Evolutionary conservation across 1,284 basidiomycete genomes (phyloP).

Genomic region (Peniophora sp.): DNA sequence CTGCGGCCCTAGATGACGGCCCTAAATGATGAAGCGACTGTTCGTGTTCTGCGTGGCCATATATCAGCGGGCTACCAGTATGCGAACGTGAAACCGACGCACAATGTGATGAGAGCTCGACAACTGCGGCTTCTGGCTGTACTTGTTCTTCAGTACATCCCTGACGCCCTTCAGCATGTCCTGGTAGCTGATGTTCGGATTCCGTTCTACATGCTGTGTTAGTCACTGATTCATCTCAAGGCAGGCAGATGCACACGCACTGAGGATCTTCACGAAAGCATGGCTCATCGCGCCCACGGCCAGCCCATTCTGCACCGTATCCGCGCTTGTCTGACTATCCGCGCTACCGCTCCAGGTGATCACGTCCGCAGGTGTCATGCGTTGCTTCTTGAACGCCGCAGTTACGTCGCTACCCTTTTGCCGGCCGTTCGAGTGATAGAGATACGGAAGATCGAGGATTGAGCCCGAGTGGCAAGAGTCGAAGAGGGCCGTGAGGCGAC

Average conservation of each 20-base stretch:
- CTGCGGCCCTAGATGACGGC: no score
- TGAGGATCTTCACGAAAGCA: slow-evolving; percentile 60
- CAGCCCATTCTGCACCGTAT: slow-evolving; percentile 73
- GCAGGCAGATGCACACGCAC: slow-evolving; percentile 25
- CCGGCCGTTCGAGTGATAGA: slow-evolving; percentile 54
- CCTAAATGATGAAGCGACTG: no score
- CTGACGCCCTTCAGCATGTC: slow-evolving; percentile 65
- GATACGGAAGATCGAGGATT: slow-evolving; percentile 53
- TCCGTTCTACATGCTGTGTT: slow-evolving; percentile 29
- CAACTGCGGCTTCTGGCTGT: slow-evolving; percentile 12
- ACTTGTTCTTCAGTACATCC: slow-evolving; percentile 18
- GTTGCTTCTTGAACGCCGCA: slow-evolving; percentile 21
- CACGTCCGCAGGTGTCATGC: slow-evolving; percentile 44
- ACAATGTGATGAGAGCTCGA: slow-evolving; percentile 10
- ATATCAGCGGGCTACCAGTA: no score
- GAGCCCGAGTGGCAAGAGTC: slow-evolving; percentile 62
- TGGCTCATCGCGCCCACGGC: slow-evolving; percentile 88
- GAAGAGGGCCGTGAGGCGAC: slow-evolving; percentile 55
- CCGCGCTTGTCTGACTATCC: slow-evolving; percentile 89
- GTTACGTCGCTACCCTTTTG: slow-evolving; percentile 43
- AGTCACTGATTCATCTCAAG: slow-evolving; percentile 3
- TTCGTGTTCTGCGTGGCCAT: no score
- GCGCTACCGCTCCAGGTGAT: slow-evolving; percentile 89
- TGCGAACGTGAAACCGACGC: neutral
- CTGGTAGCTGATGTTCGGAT: slow-evolving; percentile 68